phyloP scores from a whole-genome alignment of 306 rosid genomes.

The Prunus persica region Prunus_persica_NCBIv2 NC_034011.1:19597001-19597500 shows the following conservation, averaged over 20 bases:
- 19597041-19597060: not conserved
- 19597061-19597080: not conserved
- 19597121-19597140: not conserved
- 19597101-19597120: not conserved
- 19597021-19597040: not conserved
- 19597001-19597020: conserved; percentile 1
- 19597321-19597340: conserved; percentile 86
- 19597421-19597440: conserved; percentile 39
- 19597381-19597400: conserved; percentile 92
- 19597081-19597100: not conserved
- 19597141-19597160: not conserved
- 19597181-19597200: no score
- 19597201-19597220: not conserved
- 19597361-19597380: conserved; percentile 80
- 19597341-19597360: conserved; percentile 92
- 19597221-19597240: conserved; percentile 16
- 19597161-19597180: not conserved
- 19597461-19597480: conserved; percentile 7
- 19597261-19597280: conserved; percentile 63
- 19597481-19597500: not conserved
- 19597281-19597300: conserved; percentile 61
- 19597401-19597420: conserved; percentile 61
- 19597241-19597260: not conserved
- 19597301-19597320: conserved; percentile 67
- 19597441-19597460: conserved; percentile 15